Percentiles rank a stretch among this genome's conserved stretches.
These are phyloP conservation scores for Termitomyces sp. DNA, from an alignment of 768 basidiomycete genomes.

Conservation along the genomic window DNA sequence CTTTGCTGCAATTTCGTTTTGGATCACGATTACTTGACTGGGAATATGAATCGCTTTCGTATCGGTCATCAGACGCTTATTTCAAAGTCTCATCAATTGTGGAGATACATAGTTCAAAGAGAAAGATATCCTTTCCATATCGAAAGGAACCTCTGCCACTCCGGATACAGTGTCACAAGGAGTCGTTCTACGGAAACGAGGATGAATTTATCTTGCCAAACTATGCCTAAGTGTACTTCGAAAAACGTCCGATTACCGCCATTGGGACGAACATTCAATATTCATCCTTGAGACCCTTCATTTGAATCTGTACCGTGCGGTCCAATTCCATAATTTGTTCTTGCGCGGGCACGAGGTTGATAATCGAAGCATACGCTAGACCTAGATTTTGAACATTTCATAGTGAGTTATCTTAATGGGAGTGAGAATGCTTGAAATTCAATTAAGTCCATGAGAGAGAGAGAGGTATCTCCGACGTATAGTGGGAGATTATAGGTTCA, in stretches of 20 bases:
- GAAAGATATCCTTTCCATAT: too few relatives aligned
- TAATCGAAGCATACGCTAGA: too few relatives aligned
- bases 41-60: not conserved
- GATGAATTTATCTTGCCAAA: not conserved
- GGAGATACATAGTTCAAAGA: too few relatives aligned
- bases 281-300: not conserved
- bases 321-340: too few relatives aligned
- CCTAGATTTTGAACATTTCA: too few relatives aligned
- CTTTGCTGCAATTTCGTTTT: slow-evolving; percentile 36
- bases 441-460: not conserved
- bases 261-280: not conserved
- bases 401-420: not conserved
- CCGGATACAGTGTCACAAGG: not conserved
- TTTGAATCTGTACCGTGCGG: not conserved
- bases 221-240: not conserved
- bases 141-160: too few relatives aligned
- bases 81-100: too few relatives aligned
- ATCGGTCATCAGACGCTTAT: not conserved
- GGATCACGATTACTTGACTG: slow-evolving; percentile 22
- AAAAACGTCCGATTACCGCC: too few relatives aligned
- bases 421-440: not conserved
- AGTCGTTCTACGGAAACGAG: not conserved
- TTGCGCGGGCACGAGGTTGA: not conserved
- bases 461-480: too few relatives aligned
- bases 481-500: not conserved